Evolutionary conservation across 306 rosid species (phyloP).

Genomic region (Sechiopsis laciniata): DNA sequence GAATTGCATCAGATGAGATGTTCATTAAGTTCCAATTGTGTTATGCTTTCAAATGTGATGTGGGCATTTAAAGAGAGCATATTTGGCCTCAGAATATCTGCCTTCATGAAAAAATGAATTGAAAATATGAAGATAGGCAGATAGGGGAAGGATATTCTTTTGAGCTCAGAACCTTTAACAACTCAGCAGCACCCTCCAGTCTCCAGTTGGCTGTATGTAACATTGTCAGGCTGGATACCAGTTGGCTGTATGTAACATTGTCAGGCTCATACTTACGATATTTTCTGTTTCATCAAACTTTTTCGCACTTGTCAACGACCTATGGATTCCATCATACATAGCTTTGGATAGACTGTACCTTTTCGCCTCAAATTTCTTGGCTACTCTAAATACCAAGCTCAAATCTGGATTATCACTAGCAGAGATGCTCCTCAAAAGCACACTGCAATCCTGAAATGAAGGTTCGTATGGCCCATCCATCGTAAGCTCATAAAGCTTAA

Average conservation of each 20-base stretch:
- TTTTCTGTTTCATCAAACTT: slow-evolving; percentile 70
- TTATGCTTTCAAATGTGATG: slow-evolving; percentile 47
- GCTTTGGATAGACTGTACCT: slow-evolving; percentile 57
- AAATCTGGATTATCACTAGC: slow-evolving; percentile 41
- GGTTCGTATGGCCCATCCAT: slow-evolving; percentile 83
- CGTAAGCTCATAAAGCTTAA: slow-evolving; percentile 82
- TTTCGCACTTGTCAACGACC: slow-evolving; percentile 61
- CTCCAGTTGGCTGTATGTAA: slow-evolving; percentile 52
- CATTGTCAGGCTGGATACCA: slow-evolving; percentile 67
- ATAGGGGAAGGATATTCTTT: slow-evolving; percentile 42
- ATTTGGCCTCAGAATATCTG: slow-evolving; percentile 66
- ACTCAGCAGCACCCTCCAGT: slow-evolving; percentile 62
- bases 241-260: slow-evolving; percentile 72
- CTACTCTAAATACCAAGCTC: slow-evolving; percentile 56
- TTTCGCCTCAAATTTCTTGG: slow-evolving; percentile 51
- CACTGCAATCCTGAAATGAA: slow-evolving; percentile 42
- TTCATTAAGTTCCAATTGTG: background rate
- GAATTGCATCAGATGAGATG: background rate
- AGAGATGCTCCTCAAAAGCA: slow-evolving; percentile 49
- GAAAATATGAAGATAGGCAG: slow-evolving; percentile 59
- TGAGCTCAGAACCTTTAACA: slow-evolving; percentile 52
- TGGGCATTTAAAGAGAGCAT: slow-evolving; percentile 62
- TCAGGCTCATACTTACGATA: slow-evolving; percentile 54
- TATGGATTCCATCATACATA: slow-evolving; percentile 74
- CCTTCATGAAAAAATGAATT: slow-evolving; percentile 61